phyloP scores from a whole-genome alignment of 2,329 filamentous ascomycete species.

The Coniochaeta sp. region DNA sequence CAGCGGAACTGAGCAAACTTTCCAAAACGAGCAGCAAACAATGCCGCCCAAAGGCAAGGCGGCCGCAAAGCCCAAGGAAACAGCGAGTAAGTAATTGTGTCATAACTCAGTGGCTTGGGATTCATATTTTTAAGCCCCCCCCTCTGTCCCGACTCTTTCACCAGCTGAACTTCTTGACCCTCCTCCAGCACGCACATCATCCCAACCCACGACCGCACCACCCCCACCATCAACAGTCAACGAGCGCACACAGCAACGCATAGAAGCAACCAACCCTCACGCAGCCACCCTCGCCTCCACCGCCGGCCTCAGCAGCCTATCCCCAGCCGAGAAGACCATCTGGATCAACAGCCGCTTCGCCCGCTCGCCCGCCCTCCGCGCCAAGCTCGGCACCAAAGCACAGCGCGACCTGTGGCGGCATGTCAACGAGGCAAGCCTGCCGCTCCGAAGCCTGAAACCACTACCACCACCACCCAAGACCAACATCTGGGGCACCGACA shows the following conservation, averaged over 20 bases:
- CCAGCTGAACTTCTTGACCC: no score
- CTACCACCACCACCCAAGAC: constrained; percentile 1
- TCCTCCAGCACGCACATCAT: background rate
- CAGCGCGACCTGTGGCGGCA: constrained; percentile 52
- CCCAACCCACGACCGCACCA: background rate
- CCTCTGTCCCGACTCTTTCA: no score
- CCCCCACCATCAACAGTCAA: constrained; percentile 29
- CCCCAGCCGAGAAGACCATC: constrained; percentile 38
- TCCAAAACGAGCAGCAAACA: constrained; percentile 7
- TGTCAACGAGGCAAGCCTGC: constrained; percentile 43
- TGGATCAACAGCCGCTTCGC: constrained; percentile 41
- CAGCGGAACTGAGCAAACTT: background rate
- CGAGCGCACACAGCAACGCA: constrained; percentile 36
- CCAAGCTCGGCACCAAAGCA: constrained; percentile 31
- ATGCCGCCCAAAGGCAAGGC: constrained; percentile 26
- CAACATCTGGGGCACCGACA: constrained; percentile 42
- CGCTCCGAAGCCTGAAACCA: constrained; percentile 32
- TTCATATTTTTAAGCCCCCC: background rate
- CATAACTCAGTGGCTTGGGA: background rate
- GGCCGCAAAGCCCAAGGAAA: constrained; percentile 19
- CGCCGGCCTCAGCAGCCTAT: constrained; percentile 33
- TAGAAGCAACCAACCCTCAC: background rate
- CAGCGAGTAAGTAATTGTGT: constrained; percentile 15
- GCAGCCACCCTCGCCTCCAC: background rate
- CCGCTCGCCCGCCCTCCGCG: constrained; percentile 26